phyloP scores from a whole-genome alignment of 257 asterid species.

The Eucommia ulmoides region DNA sequence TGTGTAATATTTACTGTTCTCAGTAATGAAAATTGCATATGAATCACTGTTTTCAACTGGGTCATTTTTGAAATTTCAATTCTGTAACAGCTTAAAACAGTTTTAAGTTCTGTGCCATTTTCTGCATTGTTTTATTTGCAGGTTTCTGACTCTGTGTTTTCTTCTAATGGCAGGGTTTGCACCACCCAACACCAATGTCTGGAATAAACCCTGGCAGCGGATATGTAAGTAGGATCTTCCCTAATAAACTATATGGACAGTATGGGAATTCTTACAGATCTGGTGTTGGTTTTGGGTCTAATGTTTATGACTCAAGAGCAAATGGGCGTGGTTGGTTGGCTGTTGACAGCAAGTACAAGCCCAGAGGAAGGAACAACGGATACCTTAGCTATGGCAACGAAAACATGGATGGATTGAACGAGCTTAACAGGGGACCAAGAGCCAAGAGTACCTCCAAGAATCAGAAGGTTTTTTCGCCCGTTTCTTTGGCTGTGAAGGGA shows the following conservation, averaged over 20 bases:
- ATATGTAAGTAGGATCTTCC: slow-evolving; percentile 37
- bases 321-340: slow-evolving; percentile 47
- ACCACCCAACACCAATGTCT: slow-evolving; percentile 30
- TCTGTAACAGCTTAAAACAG: too few relatives aligned
- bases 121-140: too few relatives aligned
- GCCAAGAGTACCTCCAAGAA: slow-evolving; percentile 32
- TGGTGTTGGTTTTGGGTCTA: slow-evolving; percentile 39
- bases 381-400: slow-evolving; percentile 30
- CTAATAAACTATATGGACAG: slow-evolving; percentile 43
- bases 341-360: slow-evolving; percentile 39
- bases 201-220: slow-evolving; percentile 34
- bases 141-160: too few relatives aligned
- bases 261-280: slow-evolving; percentile 41
- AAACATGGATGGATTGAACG: slow-evolving; percentile 47
- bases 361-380: slow-evolving; percentile 48
- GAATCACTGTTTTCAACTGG: too few relatives aligned
- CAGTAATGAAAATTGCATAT: too few relatives aligned
- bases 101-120: too few relatives aligned
- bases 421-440: slow-evolving; percentile 67
- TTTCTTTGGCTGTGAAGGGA: slow-evolving; percentile 43
- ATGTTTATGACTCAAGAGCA: slow-evolving; percentile 31
- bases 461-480: slow-evolving; percentile 34
- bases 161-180: slow-evolving; percentile 44
- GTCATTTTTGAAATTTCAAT: too few relatives aligned
- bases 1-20: slow-evolving; percentile 10